Percentiles rank a stretch among this genome's conserved stretches.
Conservation (phyloP, 139 green algal genomes). For the Chlamydomonas schloesseri region DNA sequence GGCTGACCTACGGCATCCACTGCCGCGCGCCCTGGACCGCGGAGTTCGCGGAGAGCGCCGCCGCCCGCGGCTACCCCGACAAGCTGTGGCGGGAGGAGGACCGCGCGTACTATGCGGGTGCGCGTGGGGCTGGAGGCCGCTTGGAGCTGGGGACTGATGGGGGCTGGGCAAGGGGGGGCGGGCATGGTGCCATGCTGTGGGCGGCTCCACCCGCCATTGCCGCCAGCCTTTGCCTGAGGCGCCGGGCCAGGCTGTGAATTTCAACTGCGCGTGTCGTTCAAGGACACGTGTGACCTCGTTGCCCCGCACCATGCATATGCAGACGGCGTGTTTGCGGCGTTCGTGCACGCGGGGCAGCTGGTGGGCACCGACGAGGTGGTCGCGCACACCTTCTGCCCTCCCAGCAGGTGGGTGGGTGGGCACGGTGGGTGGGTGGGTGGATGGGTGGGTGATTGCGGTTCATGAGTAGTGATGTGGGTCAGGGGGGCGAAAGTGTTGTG, state of each 20-base stretch:
- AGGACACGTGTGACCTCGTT: too few relatives aligned
- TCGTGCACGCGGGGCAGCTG: not conserved
- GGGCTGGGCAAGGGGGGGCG: not conserved
- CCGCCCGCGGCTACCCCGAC: not conserved
- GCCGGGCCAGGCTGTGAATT: too few relatives aligned
- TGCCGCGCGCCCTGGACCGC: not conserved
- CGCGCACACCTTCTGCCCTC: too few relatives aligned
- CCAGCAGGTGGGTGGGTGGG: too few relatives aligned
- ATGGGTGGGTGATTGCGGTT: too few relatives aligned
- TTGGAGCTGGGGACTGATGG: not conserved
- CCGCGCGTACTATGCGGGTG: not conserved
- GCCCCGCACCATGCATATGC: too few relatives aligned
- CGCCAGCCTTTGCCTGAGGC: too few relatives aligned
- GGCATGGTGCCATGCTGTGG: not conserved
- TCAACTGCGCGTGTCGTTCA: too few relatives aligned
- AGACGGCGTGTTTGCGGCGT: not conserved
- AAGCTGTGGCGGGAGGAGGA: conserved; percentile 2
- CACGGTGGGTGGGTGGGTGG: too few relatives aligned
- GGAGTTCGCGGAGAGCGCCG: not conserved
- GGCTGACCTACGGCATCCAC: conserved; percentile 12
- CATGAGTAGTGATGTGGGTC: too few relatives aligned
- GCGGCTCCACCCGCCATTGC: too few relatives aligned
- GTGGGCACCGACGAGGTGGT: not conserved
- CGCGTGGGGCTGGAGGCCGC: not conserved
- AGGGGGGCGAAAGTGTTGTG: too few relatives aligned